Conservation (phyloP, 2,329 filamentous ascomycete species). For the Fusarium gaditjirri region DNA sequence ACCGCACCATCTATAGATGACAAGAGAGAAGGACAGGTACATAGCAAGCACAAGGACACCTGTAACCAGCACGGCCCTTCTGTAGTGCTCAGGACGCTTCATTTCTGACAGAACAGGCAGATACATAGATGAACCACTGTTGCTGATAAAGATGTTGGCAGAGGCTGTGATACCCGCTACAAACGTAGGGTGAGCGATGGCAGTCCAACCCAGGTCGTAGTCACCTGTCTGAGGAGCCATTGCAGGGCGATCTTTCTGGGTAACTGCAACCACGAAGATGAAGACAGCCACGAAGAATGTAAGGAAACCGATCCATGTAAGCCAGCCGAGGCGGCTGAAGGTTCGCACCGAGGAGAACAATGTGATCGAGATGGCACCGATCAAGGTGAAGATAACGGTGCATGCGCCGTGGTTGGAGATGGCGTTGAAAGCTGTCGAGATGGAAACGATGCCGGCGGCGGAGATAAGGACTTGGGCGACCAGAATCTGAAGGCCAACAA, state of each 20-base stretch:
- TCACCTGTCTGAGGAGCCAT: background rate
- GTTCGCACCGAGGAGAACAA: background rate
- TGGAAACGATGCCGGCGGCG: background rate
- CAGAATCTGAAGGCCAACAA: background rate
- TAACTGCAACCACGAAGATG: background rate
- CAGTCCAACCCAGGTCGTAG: background rate
- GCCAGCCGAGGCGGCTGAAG: background rate
- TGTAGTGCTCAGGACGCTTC: conserved; percentile 3
- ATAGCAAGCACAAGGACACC: background rate
- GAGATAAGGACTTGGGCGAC: background rate
- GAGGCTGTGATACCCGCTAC: background rate
- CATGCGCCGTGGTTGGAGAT: background rate
- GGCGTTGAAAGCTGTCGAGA: background rate
- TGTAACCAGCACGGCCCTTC: background rate
- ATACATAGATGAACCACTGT: conserved; percentile 52
- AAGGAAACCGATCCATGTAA: background rate
- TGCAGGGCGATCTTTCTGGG: background rate
- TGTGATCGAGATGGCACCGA: background rate
- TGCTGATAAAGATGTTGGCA: conserved; percentile 57
- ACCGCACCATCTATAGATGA: conserved; percentile 3
- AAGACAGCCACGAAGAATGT: conserved; percentile 4
- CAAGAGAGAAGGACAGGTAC: background rate
- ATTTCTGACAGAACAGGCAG: conserved; percentile 67
- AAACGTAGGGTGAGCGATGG: background rate
- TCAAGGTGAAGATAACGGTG: background rate